These are phyloP conservation scores for Casuarina equisetifolia DNA, from an alignment of 306 rosid species.

Conservation along the genomic window DNA sequence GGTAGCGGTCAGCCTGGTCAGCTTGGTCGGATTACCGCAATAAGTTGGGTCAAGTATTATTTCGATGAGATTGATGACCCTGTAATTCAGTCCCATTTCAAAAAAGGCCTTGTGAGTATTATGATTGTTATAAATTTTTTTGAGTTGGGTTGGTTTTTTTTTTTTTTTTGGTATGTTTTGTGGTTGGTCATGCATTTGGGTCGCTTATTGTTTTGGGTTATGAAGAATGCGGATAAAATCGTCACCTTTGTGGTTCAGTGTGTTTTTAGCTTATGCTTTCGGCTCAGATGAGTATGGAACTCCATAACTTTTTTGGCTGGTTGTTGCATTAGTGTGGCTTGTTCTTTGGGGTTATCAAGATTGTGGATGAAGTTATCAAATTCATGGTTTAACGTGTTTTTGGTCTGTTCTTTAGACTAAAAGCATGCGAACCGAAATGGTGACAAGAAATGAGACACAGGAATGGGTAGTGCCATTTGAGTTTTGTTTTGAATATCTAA, in stretches of 20 bases:
- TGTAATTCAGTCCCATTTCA: slow-evolving; percentile 77
- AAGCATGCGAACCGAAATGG: no score
- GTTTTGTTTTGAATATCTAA: no score
- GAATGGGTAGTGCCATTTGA: no score
- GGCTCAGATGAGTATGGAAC: background rate
- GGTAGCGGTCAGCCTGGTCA: slow-evolving; percentile 32
- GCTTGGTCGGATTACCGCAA: slow-evolving; percentile 55
- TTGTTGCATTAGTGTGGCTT: background rate
- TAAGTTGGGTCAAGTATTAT: slow-evolving; percentile 86
- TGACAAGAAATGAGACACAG: no score
- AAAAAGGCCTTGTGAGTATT: slow-evolving; percentile 76
- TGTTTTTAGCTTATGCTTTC: background rate
- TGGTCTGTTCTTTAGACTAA: background rate
- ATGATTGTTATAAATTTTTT: background rate
- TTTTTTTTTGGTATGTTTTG: background rate
- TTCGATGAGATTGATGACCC: slow-evolving; percentile 57
- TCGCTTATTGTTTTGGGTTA: background rate
- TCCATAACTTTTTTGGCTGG: background rate
- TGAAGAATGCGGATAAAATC: background rate
- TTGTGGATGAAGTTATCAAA: background rate
- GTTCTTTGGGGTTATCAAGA: background rate
- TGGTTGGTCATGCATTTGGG: background rate
- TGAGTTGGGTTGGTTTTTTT: background rate
- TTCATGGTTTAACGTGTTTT: background rate
- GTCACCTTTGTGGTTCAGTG: background rate